Base-by-base conservation (phyloP, 139 green algal genomes). In the Chlorokybus atmophyticus region DNA sequence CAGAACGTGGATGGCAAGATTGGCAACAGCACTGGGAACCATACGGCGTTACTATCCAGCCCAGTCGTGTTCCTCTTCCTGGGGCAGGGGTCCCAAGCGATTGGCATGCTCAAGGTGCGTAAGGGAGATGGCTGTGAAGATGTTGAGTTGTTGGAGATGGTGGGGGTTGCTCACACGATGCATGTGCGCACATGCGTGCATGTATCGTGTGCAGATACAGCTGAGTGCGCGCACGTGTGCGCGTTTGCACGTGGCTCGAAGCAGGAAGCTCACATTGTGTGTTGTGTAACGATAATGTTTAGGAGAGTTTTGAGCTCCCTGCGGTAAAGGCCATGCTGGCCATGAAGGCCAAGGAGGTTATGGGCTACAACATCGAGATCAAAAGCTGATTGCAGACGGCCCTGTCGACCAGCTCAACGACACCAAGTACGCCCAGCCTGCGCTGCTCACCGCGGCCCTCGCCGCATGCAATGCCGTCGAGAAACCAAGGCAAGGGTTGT, bases 321-420 rank as follows among this genome's bases (percentile, higher is more conserved):
- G 72, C 78, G 0, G 87, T 94, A 27, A 71, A 78, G 40, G 62
- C 67, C 29, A 90, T 95, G 87, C 79, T 93, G 44, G 60, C 69
- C 7, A 82, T n/a, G n/a, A n/a, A 58, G 19, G 85, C 87, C 0
- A 44, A 79, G n/a, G 5, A 57, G 2, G 69, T 94, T 42, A 77
- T 95, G 50, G 85, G 87, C 8, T 75, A 75, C 59, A 83, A 95
- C 62, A 75, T 95, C 31, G 66, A 88, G 55, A n/a, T n/a, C n/a
- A n/a, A n/a, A 51, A 82, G 28, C 52, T 81, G 2, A 75, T 69
- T 56, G 23, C 55, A 4, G 68, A 81, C 6, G 78, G 87, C 1
- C 87, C 87, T 32, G 86, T 91, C 67, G 74, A 80, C 24, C 70
- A 79, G 50, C 79, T 96, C 38, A 85, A 96, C 60, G 70, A 88